phyloP scores from a whole-genome alignment of 768 basidiomycete genomes.

The Suillus brevipes region DNA sequence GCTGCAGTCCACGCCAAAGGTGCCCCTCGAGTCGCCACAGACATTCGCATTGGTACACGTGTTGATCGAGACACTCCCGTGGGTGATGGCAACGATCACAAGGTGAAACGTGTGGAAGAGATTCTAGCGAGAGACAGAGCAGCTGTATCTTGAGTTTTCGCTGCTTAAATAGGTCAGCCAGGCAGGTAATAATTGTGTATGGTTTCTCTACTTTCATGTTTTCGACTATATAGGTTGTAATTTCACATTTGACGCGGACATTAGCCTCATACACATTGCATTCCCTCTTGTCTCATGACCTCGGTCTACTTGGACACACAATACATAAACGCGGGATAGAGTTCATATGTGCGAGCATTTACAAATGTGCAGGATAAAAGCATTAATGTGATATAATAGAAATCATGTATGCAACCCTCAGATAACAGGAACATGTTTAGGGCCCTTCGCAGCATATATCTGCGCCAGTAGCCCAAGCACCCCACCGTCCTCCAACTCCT shows the following conservation, averaged over 20 bases:
- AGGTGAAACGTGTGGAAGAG: conserved; percentile 79
- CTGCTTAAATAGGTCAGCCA: not conserved
- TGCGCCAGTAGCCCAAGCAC: conserved; percentile 84
- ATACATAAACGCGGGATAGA: not conserved
- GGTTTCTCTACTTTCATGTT: not conserved
- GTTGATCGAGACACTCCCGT: conserved; percentile 61
- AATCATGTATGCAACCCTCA: conserved; percentile 18
- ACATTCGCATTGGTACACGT: conserved; percentile 94
- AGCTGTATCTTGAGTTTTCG: conserved; percentile 3
- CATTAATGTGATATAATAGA: not conserved
- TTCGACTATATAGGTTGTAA: not conserved
- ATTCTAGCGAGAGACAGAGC: conserved; percentile 53
- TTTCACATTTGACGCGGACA: not conserved
- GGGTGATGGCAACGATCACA: conserved; percentile 74
- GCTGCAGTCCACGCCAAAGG: conserved; percentile 79
- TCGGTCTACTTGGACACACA: not conserved
- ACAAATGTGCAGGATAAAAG: not conserved
- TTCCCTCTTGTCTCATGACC: too few relatives aligned
- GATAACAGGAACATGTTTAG: conserved; percentile 50
- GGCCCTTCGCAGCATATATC: conserved; percentile 67
- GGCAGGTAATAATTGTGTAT: conserved; percentile 1
- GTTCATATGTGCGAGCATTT: not conserved
- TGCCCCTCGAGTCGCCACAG: conserved; percentile 78
- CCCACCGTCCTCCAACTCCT: conserved; percentile 73
- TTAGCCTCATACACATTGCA: not conserved